Evolutionary conservation across 2,329 filamentous ascomycete genomes (phyloP).

Genomic region (Penicillium hesseltinei): DNA sequence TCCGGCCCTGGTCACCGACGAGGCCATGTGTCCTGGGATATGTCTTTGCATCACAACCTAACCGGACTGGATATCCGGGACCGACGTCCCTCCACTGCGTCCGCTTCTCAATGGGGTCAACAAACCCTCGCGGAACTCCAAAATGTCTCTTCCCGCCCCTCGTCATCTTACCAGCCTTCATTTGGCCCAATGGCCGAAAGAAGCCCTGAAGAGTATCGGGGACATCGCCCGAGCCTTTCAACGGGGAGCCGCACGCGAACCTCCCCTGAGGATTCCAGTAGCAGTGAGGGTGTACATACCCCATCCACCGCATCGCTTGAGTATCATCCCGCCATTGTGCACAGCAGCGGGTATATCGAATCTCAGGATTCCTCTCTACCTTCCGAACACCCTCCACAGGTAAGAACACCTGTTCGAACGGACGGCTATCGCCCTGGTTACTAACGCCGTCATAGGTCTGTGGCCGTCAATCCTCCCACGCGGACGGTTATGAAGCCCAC

Average conservation of each 20-base stretch:
- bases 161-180: slow-evolving; percentile 35
- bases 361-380: slow-evolving; percentile 38
- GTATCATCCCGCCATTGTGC: slow-evolving; percentile 50
- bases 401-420: slow-evolving; percentile 35
- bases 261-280: slow-evolving; percentile 51
- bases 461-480: slow-evolving; percentile 31
- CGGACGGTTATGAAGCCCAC: slow-evolving; percentile 30
- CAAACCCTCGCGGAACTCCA: slow-evolving; percentile 45
- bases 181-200: slow-evolving; percentile 27
- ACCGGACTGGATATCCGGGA: slow-evolving; percentile 45
- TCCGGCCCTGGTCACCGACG: slow-evolving; percentile 46
- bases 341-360: slow-evolving; percentile 49
- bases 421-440: slow-evolving; percentile 27
- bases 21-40: slow-evolving; percentile 51
- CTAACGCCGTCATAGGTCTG: slow-evolving; percentile 37
- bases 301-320: slow-evolving; percentile 49
- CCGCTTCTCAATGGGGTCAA: slow-evolving; percentile 43
- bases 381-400: slow-evolving; percentile 40
- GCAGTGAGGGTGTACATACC: slow-evolving; percentile 49
- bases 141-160: slow-evolving; percentile 37
- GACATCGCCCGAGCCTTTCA: slow-evolving; percentile 30
- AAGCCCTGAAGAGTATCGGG: slow-evolving; percentile 27
- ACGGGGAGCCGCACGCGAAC: slow-evolving; percentile 36
- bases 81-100: slow-evolving; percentile 35
- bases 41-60: slow-evolving; percentile 45